phyloP scores from a whole-genome alignment of 805 yeast species.

The Candida anglica region DNA sequence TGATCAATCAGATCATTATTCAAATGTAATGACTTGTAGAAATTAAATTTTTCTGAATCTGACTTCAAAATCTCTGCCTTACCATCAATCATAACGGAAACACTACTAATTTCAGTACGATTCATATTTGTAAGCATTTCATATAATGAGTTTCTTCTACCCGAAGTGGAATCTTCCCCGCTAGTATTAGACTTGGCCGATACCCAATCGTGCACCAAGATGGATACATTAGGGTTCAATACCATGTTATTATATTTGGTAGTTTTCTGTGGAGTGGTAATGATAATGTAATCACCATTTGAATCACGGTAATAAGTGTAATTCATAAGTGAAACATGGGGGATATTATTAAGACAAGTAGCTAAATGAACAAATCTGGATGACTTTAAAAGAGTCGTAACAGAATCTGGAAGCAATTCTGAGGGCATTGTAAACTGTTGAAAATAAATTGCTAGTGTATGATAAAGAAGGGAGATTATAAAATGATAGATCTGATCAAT shows the following conservation, averaged over 20 bases:
- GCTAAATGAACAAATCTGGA: slow-evolving; percentile 81
- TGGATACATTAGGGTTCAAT: slow-evolving; percentile 72
- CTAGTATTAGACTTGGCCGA: slow-evolving; percentile 43
- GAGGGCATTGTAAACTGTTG: slow-evolving; percentile 6
- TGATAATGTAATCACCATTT: slow-evolving; percentile 51
- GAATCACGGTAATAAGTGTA: slow-evolving; percentile 57
- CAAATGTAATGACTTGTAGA: slow-evolving; percentile 59
- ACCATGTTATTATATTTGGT: slow-evolving; percentile 69
- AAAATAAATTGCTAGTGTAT: too few species aligned
- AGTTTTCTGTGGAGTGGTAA: slow-evolving; percentile 70
- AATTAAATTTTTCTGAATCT: slow-evolving; percentile 45
- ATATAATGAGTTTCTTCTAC: slow-evolving; percentile 25
- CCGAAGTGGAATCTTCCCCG: slow-evolving; percentile 2
- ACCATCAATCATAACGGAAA: slow-evolving; percentile 81
- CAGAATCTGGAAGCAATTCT: slow-evolving; percentile 30
- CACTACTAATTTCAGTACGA: slow-evolving; percentile 72
- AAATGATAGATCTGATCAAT: too few species aligned
- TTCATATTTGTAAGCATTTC: slow-evolving; percentile 72
- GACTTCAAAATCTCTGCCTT: slow-evolving; percentile 49
- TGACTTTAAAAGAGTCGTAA: slow-evolving; percentile 44
- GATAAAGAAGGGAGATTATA: too few species aligned
- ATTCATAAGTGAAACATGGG: slow-evolving; percentile 91
- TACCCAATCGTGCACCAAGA: slow-evolving; percentile 90
- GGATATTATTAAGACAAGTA: slow-evolving; percentile 67
- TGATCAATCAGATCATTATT: slow-evolving; percentile 66